These are phyloP conservation scores for Juncus effusus DNA, from an alignment of 176 grass and related monocot genomes.

Conservation along the genomic window DNA sequence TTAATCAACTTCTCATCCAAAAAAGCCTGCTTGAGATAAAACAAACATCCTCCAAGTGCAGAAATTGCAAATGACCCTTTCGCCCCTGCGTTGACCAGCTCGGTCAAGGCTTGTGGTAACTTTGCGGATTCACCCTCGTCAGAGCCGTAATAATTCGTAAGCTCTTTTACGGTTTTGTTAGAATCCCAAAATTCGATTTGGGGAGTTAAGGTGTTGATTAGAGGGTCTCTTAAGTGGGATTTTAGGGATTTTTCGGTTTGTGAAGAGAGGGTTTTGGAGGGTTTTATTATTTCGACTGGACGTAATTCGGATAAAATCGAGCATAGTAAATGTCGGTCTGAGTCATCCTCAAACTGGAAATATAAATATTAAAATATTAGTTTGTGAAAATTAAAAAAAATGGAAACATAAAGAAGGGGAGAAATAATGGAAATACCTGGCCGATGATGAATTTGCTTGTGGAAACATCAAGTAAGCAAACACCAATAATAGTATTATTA, in stretches of 20 bases:
- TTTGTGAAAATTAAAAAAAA: constrained; percentile 15
- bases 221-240: constrained; percentile 72
- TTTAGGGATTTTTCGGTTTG: constrained; percentile 81
- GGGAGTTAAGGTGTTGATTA: constrained; percentile 73
- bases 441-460: constrained; percentile 94
- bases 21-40: constrained; percentile 88
- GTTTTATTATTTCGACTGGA: constrained; percentile 90
- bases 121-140: constrained; percentile 7
- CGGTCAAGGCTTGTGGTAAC: constrained; percentile 50
- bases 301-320: constrained; percentile 87
- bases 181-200: constrained; percentile 77
- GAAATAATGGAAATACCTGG: constrained; percentile 51
- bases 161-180: constrained; percentile 55
- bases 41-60: constrained; percentile 86
- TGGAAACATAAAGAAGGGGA: constrained; percentile 21
- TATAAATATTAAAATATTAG: constrained; percentile 4
- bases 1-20: constrained; percentile 75
- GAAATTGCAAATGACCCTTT: constrained; percentile 67
- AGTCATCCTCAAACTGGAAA: constrained; percentile 81
- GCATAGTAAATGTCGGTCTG: constrained; percentile 69
- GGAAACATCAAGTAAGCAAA: constrained; percentile 92
- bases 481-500: constrained; percentile 50
- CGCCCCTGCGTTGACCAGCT: constrained; percentile 61
- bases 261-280: constrained; percentile 55
- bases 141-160: constrained; percentile 62